A percentile compares a stretch with the other conserved stretches of the same genome.
Conservation (phyloP, 768 basidiomycete genomes). For the Suillus subluteus region DNA sequence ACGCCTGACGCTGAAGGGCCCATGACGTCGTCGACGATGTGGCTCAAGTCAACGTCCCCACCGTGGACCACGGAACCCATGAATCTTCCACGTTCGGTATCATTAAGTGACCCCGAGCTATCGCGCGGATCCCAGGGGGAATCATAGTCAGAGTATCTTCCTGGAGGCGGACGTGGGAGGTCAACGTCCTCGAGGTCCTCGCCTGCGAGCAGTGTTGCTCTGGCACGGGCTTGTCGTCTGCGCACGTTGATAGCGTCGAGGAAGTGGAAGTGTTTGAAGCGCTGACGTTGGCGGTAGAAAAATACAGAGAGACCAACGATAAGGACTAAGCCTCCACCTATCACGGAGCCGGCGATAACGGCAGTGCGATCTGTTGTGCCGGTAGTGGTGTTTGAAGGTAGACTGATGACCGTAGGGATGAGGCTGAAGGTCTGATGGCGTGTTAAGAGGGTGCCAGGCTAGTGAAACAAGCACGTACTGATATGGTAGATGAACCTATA, state of each 20-base stretch:
- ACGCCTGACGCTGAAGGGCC: constrained; percentile 32
- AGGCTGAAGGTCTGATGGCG: constrained; percentile 18
- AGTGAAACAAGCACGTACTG: constrained; percentile 20
- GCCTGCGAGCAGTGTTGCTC: constrained; percentile 29
- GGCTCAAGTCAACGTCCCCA: constrained; percentile 33
- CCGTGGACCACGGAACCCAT: constrained; percentile 20
- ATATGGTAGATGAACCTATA: constrained; percentile 17
- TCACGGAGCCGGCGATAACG: constrained; percentile 46
- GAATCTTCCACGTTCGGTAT: constrained; percentile 25
- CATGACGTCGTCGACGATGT: constrained; percentile 54
- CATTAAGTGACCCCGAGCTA: not conserved
- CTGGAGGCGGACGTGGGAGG: constrained; percentile 14
- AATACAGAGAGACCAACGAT: constrained; percentile 39
- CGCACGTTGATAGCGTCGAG: constrained; percentile 31
- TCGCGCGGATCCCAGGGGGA: constrained; percentile 24
- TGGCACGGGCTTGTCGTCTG: constrained; percentile 20
- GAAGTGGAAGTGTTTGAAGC: constrained; percentile 37
- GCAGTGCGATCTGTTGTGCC: constrained; percentile 35
- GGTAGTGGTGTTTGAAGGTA: not conserved
- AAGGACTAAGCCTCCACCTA: constrained; percentile 40
- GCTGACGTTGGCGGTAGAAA: constrained; percentile 42
- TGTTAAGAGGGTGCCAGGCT: not conserved
- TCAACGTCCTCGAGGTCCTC: constrained; percentile 26
- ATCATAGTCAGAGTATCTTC: constrained; percentile 23
- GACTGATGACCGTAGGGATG: constrained; percentile 25